Conservation (phyloP, 768 basidiomycete species). For the Lactifluus hygrophoroides region DNA sequence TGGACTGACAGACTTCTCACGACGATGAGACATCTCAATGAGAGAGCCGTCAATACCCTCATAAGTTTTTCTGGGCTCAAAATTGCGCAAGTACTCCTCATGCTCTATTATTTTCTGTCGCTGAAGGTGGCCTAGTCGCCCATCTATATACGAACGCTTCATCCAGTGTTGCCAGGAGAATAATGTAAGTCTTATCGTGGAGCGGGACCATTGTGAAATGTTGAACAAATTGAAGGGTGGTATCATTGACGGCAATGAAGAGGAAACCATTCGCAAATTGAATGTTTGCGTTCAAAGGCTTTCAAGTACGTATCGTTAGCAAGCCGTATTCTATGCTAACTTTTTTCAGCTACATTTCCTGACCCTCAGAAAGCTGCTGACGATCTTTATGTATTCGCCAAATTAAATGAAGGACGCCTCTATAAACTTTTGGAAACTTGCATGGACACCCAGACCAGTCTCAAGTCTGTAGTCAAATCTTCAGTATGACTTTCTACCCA, state of each 20-base stretch:
- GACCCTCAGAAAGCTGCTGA: constrained; percentile 70
- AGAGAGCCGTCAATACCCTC: constrained; percentile 47
- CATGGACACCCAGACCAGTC: constrained; percentile 75
- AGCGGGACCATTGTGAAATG: neutral
- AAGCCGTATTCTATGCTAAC: neutral
- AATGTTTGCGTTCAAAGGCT: constrained; percentile 47
- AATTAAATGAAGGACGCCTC: constrained; percentile 73
- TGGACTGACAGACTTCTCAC: constrained; percentile 83
- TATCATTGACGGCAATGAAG: constrained; percentile 78
- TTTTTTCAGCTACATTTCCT: constrained; percentile 39
- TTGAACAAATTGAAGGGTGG: constrained; percentile 56
- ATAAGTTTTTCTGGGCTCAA: constrained; percentile 57
- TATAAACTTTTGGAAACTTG: constrained; percentile 80
- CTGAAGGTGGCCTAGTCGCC: constrained; percentile 38
- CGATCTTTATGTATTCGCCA: constrained; percentile 78
- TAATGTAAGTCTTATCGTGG: constrained; percentile 53
- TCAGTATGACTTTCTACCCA: constrained; percentile 38
- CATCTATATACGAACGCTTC: constrained; percentile 61
- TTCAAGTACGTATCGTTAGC: constrained; percentile 40
- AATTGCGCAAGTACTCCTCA: constrained; percentile 38
- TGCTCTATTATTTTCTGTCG: neutral
- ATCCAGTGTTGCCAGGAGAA: constrained; percentile 67
- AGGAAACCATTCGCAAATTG: constrained; percentile 47
- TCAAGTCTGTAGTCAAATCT: constrained; percentile 73
- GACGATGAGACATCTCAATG: constrained; percentile 60